A percentile compares a stretch with the other conserved stretches of the same genome.
Evolutionary conservation across 116 monocot genomes (phyloP).

Genomic region (Phalaenopsis hybrid): DNA sequence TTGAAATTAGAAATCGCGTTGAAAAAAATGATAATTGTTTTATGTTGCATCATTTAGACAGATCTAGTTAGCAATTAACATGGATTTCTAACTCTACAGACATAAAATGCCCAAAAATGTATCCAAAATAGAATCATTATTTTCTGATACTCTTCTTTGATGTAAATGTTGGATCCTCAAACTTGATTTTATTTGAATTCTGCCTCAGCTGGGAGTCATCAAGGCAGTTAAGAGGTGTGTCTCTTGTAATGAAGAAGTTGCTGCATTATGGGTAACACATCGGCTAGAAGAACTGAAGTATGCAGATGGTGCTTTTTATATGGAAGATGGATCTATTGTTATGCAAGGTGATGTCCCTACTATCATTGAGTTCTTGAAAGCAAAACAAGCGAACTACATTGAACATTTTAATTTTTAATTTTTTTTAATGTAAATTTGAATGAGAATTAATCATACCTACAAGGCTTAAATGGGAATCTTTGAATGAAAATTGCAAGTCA

Average conservation of each 20-base stretch:
- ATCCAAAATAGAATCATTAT: background rate
- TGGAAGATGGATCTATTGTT: conserved; percentile 77
- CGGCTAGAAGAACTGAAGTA: conserved; percentile 82
- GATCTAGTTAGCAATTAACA: background rate
- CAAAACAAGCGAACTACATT: conserved; percentile 33
- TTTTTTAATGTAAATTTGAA: background rate
- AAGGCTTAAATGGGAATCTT: too few species aligned
- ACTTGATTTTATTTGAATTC: background rate
- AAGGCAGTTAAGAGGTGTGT: conserved; percentile 77
- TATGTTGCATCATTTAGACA: background rate
- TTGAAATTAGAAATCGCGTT: too few species aligned
- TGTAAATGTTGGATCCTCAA: background rate
- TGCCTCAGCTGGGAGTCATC: conserved; percentile 70
- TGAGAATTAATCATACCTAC: too few species aligned
- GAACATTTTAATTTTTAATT: conserved; percentile 6
- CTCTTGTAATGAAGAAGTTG: conserved; percentile 46
- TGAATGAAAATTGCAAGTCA: too few species aligned
- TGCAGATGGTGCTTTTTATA: conserved; percentile 84
- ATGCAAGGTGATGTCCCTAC: conserved; percentile 48
- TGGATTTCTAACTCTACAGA: background rate
- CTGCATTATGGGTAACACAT: conserved; percentile 96
- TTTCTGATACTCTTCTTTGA: background rate
- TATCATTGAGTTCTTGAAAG: conserved; percentile 44
- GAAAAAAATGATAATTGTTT: too few species aligned
- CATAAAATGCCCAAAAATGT: too few species aligned